Conservation (phyloP, 2,329 filamentous ascomycete genomes). For the Lachnellula occidentalis region DNA sequence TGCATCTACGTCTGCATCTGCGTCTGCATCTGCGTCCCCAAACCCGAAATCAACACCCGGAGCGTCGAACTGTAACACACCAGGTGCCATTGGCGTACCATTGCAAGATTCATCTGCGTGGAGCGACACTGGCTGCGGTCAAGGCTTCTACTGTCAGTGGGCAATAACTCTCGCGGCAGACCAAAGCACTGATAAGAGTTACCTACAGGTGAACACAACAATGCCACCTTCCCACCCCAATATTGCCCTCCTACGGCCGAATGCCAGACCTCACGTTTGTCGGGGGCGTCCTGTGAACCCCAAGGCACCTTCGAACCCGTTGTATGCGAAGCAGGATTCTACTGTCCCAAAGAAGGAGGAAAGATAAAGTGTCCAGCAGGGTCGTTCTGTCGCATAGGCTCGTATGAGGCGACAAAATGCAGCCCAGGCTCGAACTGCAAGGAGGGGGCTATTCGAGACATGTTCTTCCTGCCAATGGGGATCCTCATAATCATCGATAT, state of each 20-base stretch:
- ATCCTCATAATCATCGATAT: slow-evolving; percentile 41
- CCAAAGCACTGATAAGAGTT: background rate
- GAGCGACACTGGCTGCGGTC: slow-evolving; percentile 8
- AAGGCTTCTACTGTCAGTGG: slow-evolving; percentile 17
- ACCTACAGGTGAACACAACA: slow-evolving; percentile 21
- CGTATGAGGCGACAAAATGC: slow-evolving; percentile 43
- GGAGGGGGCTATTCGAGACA: slow-evolving; percentile 37
- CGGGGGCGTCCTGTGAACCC: slow-evolving; percentile 12
- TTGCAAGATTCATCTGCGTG: slow-evolving; percentile 13
- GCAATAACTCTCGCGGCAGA: background rate
- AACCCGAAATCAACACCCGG: too few species aligned
- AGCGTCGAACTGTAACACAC: background rate
- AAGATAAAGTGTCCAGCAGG: slow-evolving; percentile 41
- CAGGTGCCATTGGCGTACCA: slow-evolving; percentile 2
- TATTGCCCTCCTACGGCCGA: slow-evolving; percentile 22
- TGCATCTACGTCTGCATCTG: too few species aligned
- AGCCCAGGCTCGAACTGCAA: slow-evolving; percentile 41
- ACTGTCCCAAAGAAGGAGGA: slow-evolving; percentile 42
- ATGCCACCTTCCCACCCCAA: slow-evolving; percentile 14
- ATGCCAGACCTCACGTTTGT: slow-evolving; percentile 16
- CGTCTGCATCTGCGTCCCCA: too few species aligned
- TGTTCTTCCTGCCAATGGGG: slow-evolving; percentile 39
- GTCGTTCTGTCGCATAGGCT: slow-evolving; percentile 47
- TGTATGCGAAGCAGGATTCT: slow-evolving; percentile 43
- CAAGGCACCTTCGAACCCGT: slow-evolving; percentile 41